Evolutionary conservation across 345 rosid genomes (phyloP).

Genomic region (Rhizophora mangle): DNA sequence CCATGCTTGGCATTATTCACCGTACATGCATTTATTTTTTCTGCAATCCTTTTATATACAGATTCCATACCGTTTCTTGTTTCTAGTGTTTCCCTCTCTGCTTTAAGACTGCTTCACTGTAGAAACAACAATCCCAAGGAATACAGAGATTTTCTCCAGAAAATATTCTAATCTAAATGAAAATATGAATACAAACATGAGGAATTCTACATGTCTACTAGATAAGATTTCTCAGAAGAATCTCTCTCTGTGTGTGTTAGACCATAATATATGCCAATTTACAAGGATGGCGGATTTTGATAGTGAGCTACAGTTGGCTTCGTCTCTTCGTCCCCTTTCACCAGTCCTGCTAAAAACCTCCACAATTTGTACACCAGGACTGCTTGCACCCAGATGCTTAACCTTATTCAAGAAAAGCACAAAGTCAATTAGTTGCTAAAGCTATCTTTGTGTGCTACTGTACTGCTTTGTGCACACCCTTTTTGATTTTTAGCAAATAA

Average conservation of each 20-base stretch:
- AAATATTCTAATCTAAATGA: background rate
- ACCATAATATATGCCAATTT: no score
- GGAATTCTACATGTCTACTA: no score
- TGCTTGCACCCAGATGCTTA: background rate
- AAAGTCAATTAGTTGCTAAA: no score
- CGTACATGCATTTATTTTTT: background rate
- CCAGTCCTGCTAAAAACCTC: background rate
- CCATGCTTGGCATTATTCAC: slow-evolving; percentile 17
- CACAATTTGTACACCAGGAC: background rate
- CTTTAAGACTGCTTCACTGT: slow-evolving; percentile 7
- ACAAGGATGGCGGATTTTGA: slow-evolving; percentile 4
- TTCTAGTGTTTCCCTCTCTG: slow-evolving; percentile 9
- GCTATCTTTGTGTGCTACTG: no score
- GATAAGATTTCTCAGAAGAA: no score
- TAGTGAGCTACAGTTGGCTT: background rate
- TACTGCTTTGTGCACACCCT: no score
- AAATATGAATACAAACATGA: no score
- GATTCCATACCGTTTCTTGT: background rate
- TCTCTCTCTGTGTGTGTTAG: no score
- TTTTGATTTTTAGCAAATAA: no score
- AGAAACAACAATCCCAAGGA: slow-evolving; percentile 25
- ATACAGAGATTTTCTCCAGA: background rate
- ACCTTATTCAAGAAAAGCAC: background rate
- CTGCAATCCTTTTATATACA: background rate
- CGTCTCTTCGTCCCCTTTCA: background rate